Conservation (phyloP, 1,139 yeast species). For the Maudiozyma humilis region DNA sequence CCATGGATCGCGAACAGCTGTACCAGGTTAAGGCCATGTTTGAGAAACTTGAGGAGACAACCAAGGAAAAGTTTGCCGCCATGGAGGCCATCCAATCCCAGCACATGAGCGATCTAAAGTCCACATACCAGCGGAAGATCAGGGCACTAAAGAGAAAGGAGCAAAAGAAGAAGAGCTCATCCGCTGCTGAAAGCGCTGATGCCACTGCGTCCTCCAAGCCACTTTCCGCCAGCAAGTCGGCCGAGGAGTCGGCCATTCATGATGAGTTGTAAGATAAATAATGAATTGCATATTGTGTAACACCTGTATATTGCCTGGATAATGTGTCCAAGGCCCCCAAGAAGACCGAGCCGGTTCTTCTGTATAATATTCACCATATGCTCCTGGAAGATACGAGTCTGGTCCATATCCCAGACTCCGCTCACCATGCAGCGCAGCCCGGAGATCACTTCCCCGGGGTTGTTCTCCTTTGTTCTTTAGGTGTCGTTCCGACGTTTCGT, state of each 20-base stretch:
- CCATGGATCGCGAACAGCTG: slow-evolving; percentile 18
- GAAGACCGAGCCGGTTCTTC: too few relatives aligned
- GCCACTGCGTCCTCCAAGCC: not conserved
- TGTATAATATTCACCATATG: too few relatives aligned
- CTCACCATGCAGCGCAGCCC: too few relatives aligned
- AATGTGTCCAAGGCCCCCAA: too few relatives aligned
- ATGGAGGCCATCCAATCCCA: slow-evolving; percentile 16
- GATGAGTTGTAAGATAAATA: not conserved
- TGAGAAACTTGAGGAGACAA: slow-evolving; percentile 13
- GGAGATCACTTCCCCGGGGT: too few relatives aligned
- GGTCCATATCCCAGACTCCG: too few relatives aligned
- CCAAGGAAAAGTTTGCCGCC: slow-evolving; percentile 11
- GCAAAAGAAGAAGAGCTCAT: slow-evolving; percentile 9
- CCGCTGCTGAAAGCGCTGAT: not conserved
- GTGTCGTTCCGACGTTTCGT: too few relatives aligned
- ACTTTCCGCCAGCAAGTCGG: not conserved
- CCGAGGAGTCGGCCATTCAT: not conserved
- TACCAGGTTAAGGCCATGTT: slow-evolving; percentile 21
- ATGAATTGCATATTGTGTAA: not conserved
- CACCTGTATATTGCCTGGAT: not conserved
- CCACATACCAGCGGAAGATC: slow-evolving; percentile 20
- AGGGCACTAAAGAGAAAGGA: slow-evolving; percentile 22
- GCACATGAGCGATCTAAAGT: slow-evolving; percentile 20
- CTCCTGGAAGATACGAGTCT: too few relatives aligned
- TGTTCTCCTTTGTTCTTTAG: not conserved